Evolutionary conservation across 2,329 filamentous ascomycete species (phyloP).

Genomic region (Paraphoma sp.): DNA sequence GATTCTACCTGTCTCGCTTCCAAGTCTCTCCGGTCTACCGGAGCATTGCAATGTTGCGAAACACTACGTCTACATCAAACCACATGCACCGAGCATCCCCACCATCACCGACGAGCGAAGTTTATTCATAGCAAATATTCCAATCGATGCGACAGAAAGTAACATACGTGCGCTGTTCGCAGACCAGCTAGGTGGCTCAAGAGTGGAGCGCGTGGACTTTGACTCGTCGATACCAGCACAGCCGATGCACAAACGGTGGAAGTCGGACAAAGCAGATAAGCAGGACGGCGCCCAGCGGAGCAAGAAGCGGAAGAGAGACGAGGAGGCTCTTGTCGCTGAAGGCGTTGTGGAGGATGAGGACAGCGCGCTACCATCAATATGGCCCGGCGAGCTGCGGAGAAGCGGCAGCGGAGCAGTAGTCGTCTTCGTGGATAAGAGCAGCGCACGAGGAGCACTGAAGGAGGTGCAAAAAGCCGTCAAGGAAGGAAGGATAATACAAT

Average conservation of each 20-base stretch:
- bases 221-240: constrained; percentile 53
- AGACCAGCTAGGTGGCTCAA: constrained; percentile 74
- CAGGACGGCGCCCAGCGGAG: constrained; percentile 44
- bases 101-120: constrained; percentile 74
- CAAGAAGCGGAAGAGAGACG: constrained; percentile 64
- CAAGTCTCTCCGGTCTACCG: constrained; percentile 52
- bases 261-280: constrained; percentile 36
- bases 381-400: constrained; percentile 72
- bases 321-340: constrained; percentile 44
- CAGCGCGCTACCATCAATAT: constrained; percentile 71
- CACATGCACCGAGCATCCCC: constrained; percentile 74
- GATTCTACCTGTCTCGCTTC: constrained; percentile 71
- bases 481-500: constrained; percentile 66
- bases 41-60: constrained; percentile 57
- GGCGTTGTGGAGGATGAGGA: constrained; percentile 63
- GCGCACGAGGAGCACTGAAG: constrained; percentile 77
- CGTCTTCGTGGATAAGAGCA: constrained; percentile 81
- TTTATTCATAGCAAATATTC: constrained; percentile 90
- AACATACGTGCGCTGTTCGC: constrained; percentile 80
- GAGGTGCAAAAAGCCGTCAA: constrained; percentile 69
- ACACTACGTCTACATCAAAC: constrained; percentile 87
- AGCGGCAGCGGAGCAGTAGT: constrained; percentile 83
- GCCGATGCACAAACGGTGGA: constrained; percentile 58
- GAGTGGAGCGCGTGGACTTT: constrained; percentile 80
- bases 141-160: constrained; percentile 78